A percentile compares a stretch with the other conserved stretches of the same genome.
These are phyloP conservation scores for Pleurotus tuber-regium DNA, from an alignment of 768 basidiomycete species.

Conservation along the genomic window DNA sequence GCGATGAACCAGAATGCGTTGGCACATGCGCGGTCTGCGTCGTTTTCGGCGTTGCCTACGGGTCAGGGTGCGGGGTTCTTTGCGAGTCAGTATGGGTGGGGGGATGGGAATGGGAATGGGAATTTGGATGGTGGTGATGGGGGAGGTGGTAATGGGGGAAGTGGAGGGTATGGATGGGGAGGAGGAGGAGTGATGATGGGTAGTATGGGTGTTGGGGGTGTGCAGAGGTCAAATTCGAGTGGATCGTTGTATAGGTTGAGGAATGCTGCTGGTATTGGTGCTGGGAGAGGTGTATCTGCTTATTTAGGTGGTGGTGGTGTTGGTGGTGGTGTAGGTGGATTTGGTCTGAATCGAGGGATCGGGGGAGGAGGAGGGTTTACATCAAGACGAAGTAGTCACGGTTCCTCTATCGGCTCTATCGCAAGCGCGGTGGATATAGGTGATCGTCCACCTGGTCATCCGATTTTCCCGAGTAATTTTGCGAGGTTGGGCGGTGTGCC, in stretches of 20 bases:
- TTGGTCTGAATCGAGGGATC: slow-evolving; percentile 9
- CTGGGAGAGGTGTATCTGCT: neutral
- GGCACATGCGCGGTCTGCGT: neutral
- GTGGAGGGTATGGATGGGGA: too few relatives aligned
- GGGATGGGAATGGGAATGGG: too few relatives aligned
- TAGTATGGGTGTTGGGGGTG: too few relatives aligned
- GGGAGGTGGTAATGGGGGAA: too few relatives aligned
- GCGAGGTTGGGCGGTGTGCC: slow-evolving; percentile 63
- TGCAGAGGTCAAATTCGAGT: slow-evolving; percentile 5
- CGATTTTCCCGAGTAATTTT: slow-evolving; percentile 82
- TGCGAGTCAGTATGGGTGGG: neutral
- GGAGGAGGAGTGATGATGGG: too few relatives aligned
- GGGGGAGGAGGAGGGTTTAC: slow-evolving; percentile 17
- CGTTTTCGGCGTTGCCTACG: neutral
- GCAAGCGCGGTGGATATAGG: slow-evolving; percentile 26
- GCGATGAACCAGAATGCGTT: neutral
- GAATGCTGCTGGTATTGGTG: slow-evolving; percentile 1
- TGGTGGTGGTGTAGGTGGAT: neutral
- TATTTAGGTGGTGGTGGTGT: neutral
- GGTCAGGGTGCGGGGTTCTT: neutral
- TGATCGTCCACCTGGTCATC: slow-evolving; percentile 70
- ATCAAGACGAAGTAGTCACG: slow-evolving; percentile 25
- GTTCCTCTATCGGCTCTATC: slow-evolving; percentile 11
- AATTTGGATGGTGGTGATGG: too few relatives aligned
- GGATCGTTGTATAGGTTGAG: neutral